Percentiles rank a stretch among this genome's conserved stretches.
phyloP scores from a whole-genome alignment of 495 filamentous ascomycete species.

The Lindgomyces ingoldianus region DNA sequence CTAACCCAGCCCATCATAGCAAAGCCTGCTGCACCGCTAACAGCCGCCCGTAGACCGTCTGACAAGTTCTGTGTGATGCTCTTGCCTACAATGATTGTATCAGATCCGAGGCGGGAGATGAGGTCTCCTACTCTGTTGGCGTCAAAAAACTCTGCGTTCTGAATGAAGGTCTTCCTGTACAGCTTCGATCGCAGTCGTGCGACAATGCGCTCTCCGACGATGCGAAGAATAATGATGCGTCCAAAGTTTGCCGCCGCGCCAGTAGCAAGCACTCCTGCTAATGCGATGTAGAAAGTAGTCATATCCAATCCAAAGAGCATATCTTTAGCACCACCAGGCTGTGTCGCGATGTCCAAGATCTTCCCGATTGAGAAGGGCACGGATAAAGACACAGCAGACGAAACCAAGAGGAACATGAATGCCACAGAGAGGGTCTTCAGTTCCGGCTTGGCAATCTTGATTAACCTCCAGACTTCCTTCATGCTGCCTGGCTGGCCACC shows the following conservation, averaged over 20 bases:
- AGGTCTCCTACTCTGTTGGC: conserved; percentile 95
- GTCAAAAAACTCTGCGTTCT: conserved; percentile 98
- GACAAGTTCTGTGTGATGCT: conserved; percentile 97
- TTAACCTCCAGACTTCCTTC: conserved; percentile 78
- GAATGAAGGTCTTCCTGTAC: conserved; percentile 84
- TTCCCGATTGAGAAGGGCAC: conserved; percentile 95
- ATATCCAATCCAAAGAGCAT: conserved; percentile 72
- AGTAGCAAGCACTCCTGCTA: conserved; percentile 64
- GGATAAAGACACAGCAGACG: conserved; percentile 87
- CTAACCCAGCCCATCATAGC: conserved; percentile 90
- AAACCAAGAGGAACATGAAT: conserved; percentile 80
- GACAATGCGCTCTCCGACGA: conserved; percentile 93
- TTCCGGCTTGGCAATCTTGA: conserved; percentile 88
- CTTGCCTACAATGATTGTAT: conserved; percentile 96
- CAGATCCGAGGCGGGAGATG: conserved; percentile 90
- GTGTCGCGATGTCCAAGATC: conserved; percentile 84
- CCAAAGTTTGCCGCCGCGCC: conserved; percentile 90
- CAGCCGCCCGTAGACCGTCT: conserved; percentile 82
- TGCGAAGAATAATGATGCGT: conserved; percentile 88
- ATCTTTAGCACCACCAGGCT: conserved; percentile 52
- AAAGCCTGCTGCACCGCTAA: conserved; percentile 86
- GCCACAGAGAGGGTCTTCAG: conserved; percentile 73
- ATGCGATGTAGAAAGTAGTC: conserved; percentile 73
- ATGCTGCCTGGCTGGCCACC: conserved; percentile 61
- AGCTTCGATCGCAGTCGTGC: conserved; percentile 84